Evolutionary conservation across 352 stramenopile genomes (phyloP).

Genomic region (Pythium myriotylum): DNA sequence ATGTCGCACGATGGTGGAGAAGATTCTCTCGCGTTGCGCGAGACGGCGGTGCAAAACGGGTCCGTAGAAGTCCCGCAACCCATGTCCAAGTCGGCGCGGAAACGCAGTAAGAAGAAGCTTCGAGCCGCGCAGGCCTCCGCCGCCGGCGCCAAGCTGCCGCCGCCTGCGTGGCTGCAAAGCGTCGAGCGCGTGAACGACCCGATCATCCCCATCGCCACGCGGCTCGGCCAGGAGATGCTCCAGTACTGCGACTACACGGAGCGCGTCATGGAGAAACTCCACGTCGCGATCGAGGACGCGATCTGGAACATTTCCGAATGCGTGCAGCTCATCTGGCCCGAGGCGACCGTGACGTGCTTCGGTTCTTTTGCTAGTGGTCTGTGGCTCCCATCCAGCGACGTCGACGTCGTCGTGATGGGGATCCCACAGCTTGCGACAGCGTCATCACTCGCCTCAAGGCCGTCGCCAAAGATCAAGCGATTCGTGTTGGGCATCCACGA

Average conservation of each 20-base stretch:
- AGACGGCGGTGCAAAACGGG: not conserved
- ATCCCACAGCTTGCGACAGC: constrained; percentile 28
- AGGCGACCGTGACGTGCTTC: constrained; percentile 73
- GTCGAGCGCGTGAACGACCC: constrained; percentile 37
- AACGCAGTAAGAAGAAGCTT: constrained; percentile 18
- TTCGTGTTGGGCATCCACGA: constrained; percentile 56
- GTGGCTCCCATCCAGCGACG: constrained; percentile 88
- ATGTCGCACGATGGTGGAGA: constrained; percentile 8
- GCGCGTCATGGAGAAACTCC: constrained; percentile 49
- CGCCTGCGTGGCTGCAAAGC: constrained; percentile 39
- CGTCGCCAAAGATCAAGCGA: constrained; percentile 38
- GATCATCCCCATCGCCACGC: constrained; percentile 37
- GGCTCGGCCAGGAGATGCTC: constrained; percentile 64
- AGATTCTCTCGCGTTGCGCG: not conserved
- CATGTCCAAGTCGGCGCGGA: constrained; percentile 11
- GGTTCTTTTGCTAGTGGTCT: constrained; percentile 86
- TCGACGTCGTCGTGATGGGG: constrained; percentile 87
- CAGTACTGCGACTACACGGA: constrained; percentile 72
- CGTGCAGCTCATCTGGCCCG: constrained; percentile 76
- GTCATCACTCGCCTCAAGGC: not conserved
- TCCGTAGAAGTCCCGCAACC: not conserved
- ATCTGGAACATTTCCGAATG: constrained; percentile 66
- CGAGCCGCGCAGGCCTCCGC: constrained; percentile 4
- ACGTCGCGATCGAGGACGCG: constrained; percentile 68
- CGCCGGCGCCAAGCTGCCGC: constrained; percentile 8